A percentile compares a stretch with the other conserved stretches of the same genome.
Evolutionary conservation across 371 early-diverging fungal species (phyloP).

Genomic region (Mucor lusitanicus): DNA sequence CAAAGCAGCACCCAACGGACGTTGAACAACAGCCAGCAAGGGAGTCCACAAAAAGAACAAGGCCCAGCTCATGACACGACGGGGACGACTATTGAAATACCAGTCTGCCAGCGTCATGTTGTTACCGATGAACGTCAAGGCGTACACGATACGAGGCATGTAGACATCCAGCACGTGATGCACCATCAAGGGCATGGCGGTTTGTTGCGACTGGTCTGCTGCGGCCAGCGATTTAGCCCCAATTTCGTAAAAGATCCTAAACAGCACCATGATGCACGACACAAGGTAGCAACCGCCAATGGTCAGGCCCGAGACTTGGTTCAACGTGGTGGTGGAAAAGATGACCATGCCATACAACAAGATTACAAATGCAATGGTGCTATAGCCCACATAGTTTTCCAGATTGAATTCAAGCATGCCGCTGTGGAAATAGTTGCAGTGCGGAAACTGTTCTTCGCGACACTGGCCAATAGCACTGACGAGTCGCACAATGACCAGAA

Average conservation of each 20-base stretch:
- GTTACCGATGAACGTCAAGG: constrained; percentile 1
- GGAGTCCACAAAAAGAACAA: constrained; percentile 25
- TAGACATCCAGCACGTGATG: constrained; percentile 27
- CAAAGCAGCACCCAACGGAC: constrained; percentile 31
- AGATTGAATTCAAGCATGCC: constrained; percentile 18
- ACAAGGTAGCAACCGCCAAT: constrained; percentile 7
- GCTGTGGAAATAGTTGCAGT: constrained; percentile 56
- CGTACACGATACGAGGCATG: constrained; percentile 36
- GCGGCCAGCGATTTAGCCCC: constrained; percentile 6
- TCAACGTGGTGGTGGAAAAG: background rate
- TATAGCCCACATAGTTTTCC: constrained; percentile 4
- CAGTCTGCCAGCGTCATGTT: background rate
- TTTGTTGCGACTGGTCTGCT: background rate
- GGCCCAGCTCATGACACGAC: constrained; percentile 11
- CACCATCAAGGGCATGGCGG: background rate
- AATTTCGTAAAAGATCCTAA: constrained; percentile 21
- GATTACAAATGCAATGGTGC: background rate
- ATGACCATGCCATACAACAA: background rate
- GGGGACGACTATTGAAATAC: background rate
- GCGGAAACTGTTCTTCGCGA: constrained; percentile 84
- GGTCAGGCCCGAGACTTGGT: background rate
- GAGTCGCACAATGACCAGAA: constrained; percentile 60
- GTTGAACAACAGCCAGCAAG: constrained; percentile 40
- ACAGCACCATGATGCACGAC: constrained; percentile 15
- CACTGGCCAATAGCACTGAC: constrained; percentile 74